A percentile compares a stretch with the other conserved stretches of the same genome.
Evolutionary conservation across 805 yeast genomes (phyloP).

Genomic region (Sporopachydermia quercuum): DNA sequence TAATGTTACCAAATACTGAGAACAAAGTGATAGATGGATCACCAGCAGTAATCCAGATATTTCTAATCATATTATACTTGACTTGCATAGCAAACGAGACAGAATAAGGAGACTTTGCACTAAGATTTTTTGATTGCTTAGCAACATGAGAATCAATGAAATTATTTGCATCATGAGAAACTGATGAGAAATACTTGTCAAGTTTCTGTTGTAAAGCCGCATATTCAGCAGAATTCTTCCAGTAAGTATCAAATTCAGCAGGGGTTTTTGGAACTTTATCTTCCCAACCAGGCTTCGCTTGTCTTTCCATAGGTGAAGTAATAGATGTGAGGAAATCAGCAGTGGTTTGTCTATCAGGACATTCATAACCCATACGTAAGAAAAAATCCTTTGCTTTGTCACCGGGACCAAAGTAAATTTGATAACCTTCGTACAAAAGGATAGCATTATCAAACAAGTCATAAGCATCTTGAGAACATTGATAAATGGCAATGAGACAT

Average conservation of each 20-base stretch:
- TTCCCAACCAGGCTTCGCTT: conserved; percentile 18
- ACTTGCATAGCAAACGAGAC: conserved; percentile 39
- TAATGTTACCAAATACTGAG: conserved; percentile 27
- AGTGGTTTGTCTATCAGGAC: conserved; percentile 32
- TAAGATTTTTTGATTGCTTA: conserved; percentile 32
- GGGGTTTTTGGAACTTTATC: conserved; percentile 22
- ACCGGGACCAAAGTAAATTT: conserved; percentile 44
- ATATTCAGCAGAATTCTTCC: conserved; percentile 22
- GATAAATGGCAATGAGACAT: conserved; percentile 54
- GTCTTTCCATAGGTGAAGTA: conserved; percentile 19
- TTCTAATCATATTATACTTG: conserved; percentile 29
- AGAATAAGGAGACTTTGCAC: conserved; percentile 36
- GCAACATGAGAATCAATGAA: conserved; percentile 31
- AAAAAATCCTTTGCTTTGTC: conserved; percentile 28
- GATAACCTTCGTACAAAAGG: conserved; percentile 44
- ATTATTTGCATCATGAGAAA: conserved; percentile 1
- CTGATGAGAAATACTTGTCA: conserved; percentile 13
- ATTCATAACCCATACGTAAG: conserved; percentile 29
- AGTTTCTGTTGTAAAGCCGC: conserved; percentile 19
- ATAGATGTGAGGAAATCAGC: conserved; percentile 30
- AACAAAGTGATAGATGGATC: conserved; percentile 33
- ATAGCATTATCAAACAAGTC: conserved; percentile 46
- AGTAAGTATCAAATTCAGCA: conserved; percentile 23
- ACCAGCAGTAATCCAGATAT: conserved; percentile 32
- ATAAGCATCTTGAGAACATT: conserved; percentile 52